Conservation (phyloP, 257 asterid genomes). For the Phtheirospermum japonicum region DNA sequence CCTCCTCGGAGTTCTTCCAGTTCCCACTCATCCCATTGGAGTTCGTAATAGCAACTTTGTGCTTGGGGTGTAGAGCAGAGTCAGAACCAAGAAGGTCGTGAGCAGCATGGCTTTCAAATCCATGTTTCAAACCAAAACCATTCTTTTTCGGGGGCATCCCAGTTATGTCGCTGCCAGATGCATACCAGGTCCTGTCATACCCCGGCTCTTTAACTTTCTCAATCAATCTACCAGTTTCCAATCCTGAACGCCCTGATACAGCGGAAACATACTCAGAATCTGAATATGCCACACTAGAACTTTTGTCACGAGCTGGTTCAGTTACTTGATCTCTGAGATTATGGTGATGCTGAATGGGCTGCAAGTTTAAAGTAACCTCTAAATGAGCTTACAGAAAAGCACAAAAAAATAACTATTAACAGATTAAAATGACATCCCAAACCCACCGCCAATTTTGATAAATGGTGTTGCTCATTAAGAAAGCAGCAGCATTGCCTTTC, state of each 20-base stretch:
- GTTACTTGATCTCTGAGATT: conserved; percentile 40
- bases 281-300: conserved; percentile 35
- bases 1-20: conserved; percentile 90
- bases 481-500: neutral
- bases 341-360: conserved; percentile 49
- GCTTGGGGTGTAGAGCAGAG: conserved; percentile 39
- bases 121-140: conserved; percentile 52
- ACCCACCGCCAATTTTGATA: neutral
- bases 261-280: conserved; percentile 54
- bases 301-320: conserved; percentile 47
- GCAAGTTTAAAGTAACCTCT: conserved; percentile 35
- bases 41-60: conserved; percentile 33
- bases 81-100: conserved; percentile 37
- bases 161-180: conserved; percentile 35
- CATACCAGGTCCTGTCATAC: conserved; percentile 59
- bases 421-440: neutral
- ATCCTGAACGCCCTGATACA: conserved; percentile 40
- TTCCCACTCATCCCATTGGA: conserved; percentile 45
- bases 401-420: neutral
- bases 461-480: neutral
- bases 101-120: conserved; percentile 43
- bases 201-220: conserved; percentile 52
- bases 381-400: conserved; percentile 14
- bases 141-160: conserved; percentile 52
- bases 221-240: conserved; percentile 39